These are phyloP conservation scores for Phylloporus sp. DNA, from an alignment of 768 basidiomycete genomes.

Conservation along the genomic window DNA sequence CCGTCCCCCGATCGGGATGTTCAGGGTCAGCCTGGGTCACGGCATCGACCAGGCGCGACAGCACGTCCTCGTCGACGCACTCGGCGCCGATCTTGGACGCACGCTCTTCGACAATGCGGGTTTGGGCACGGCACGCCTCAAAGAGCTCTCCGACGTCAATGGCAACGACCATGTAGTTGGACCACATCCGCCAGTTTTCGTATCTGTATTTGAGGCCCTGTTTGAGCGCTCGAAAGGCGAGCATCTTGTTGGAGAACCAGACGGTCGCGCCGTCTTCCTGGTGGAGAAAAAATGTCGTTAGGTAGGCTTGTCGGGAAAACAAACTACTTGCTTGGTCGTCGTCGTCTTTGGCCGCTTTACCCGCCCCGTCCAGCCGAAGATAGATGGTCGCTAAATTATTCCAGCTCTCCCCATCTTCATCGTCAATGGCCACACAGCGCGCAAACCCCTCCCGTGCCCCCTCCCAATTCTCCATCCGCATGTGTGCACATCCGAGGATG, in stretches of 20 bases:
- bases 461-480: constrained; percentile 81
- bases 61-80: constrained; percentile 79
- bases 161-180: constrained; percentile 92
- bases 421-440: constrained; percentile 86
- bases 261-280: constrained; percentile 32
- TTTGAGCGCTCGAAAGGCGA: constrained; percentile 90
- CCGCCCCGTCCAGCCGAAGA: constrained; percentile 65
- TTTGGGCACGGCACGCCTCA: constrained; percentile 81
- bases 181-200: constrained; percentile 98
- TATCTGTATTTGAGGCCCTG: constrained; percentile 82
- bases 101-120: constrained; percentile 67
- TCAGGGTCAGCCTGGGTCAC: constrained; percentile 58
- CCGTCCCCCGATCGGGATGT: neutral
- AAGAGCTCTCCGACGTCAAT: constrained; percentile 90
- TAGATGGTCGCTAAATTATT: constrained; percentile 95
- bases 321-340: constrained; percentile 25
- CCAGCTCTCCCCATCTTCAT: constrained; percentile 98
- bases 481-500: constrained; percentile 87
- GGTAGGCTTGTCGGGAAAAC: neutral
- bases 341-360: too few relatives aligned
- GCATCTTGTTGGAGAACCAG: constrained; percentile 71
- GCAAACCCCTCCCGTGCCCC: constrained; percentile 80
- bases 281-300: constrained; percentile 10
- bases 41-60: constrained; percentile 85
- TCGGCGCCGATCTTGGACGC: constrained; percentile 42